Conservation (phyloP, 1,284 basidiomycete genomes). For the Singerocomus inundabilis region DNA sequence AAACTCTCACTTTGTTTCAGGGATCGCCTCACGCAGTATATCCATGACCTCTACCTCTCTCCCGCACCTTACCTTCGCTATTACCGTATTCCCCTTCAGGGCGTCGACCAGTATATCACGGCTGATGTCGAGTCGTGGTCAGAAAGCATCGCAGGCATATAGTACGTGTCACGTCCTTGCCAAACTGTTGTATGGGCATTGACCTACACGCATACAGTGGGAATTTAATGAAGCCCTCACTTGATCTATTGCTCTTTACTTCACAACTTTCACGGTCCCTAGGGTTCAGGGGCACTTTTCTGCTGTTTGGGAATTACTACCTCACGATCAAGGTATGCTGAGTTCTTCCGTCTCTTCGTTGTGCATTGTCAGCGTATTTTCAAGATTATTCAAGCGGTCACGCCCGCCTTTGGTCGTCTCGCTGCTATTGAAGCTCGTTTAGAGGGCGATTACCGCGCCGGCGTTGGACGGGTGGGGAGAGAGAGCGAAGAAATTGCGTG, state of each 20-base stretch:
- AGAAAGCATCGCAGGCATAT: constrained; percentile 83
- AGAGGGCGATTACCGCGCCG: constrained; percentile 89
- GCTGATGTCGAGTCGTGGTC: constrained; percentile 92
- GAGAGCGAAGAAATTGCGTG: constrained; percentile 94
- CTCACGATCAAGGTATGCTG: constrained; percentile 57
- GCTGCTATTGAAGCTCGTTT: constrained; percentile 86
- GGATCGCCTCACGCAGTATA: constrained; percentile 87
- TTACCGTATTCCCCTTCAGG: constrained; percentile 72
- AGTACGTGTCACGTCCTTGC: constrained; percentile 51
- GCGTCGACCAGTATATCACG: constrained; percentile 89
- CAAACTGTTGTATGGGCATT: background rate
- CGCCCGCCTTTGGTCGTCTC: constrained; percentile 91
- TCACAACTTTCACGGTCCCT: constrained; percentile 87
- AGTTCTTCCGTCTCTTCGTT: background rate
- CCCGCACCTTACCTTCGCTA: constrained; percentile 67
- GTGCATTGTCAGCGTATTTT: background rate
- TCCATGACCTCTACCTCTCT: constrained; percentile 90
- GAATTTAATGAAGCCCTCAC: constrained; percentile 81
- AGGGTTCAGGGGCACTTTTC: constrained; percentile 75
- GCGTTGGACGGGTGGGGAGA: constrained; percentile 84
- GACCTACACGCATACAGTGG: constrained; percentile 33
- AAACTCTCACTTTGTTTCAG: constrained; percentile 84
- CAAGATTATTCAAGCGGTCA: constrained; percentile 81
- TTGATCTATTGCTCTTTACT: constrained; percentile 93
- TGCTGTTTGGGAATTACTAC: constrained; percentile 86